Percentiles rank a stretch among this genome's conserved stretches.
Evolutionary conservation across 2,329 filamentous ascomycete species (phyloP).

Genomic region (Bipolaris sorokiniana): DNA sequence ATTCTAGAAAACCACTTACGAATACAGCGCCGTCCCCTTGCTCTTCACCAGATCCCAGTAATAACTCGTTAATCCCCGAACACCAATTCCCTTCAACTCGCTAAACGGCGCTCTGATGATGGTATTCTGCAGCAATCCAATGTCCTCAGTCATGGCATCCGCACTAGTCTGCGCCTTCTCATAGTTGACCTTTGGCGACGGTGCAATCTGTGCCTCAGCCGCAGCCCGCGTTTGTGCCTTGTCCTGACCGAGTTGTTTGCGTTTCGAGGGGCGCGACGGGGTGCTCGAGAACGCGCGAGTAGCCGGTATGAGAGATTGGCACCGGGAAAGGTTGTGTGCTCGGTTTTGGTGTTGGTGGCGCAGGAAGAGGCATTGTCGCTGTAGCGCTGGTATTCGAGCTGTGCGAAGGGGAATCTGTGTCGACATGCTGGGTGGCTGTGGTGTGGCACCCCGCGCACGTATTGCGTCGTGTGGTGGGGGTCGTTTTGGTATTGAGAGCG

Average conservation of each 20-base stretch:
- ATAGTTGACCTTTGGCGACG: slow-evolving; percentile 19
- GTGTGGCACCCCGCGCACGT: slow-evolving; percentile 6
- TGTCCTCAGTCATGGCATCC: slow-evolving; percentile 27
- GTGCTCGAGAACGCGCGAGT: slow-evolving; percentile 36
- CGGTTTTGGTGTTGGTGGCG: slow-evolving; percentile 14
- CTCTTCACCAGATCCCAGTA: slow-evolving; percentile 29
- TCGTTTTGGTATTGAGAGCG: slow-evolving; percentile 7
- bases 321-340: slow-evolving; percentile 6
- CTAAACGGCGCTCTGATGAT: slow-evolving; percentile 25
- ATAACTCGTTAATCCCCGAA: slow-evolving; percentile 20
- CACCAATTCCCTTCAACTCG: slow-evolving; percentile 12
- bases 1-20: slow-evolving; percentile 16
- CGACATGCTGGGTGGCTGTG: slow-evolving; percentile 10
- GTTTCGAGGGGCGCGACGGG: slow-evolving; percentile 18
- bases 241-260: slow-evolving; percentile 14
- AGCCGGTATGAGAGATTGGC: slow-evolving; percentile 10
- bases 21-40: slow-evolving; percentile 24
- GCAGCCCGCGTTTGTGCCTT: slow-evolving; percentile 17
- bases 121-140: slow-evolving; percentile 32
- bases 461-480: slow-evolving; percentile 6
- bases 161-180: slow-evolving; percentile 9
- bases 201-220: slow-evolving; percentile 4
- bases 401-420: slow-evolving; percentile 34
- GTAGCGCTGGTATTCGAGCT: slow-evolving; percentile 28
- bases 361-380: slow-evolving; percentile 38